A percentile compares a stretch with the other conserved stretches of the same genome.
phyloP scores from a whole-genome alignment of 139 green algal species.

The Microglena sp. region DNA sequence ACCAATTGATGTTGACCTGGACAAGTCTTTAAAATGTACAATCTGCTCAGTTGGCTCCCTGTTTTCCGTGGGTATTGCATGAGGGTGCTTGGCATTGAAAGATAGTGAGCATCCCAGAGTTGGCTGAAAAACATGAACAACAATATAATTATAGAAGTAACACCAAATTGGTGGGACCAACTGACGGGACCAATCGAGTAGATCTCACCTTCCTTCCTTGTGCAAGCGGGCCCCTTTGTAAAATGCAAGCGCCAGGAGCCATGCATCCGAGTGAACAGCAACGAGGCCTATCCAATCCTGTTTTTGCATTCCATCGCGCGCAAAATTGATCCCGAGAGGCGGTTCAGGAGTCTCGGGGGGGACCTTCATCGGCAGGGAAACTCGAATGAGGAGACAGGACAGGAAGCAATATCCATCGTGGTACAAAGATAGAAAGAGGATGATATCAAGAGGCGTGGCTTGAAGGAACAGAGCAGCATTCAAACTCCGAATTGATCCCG shows the following conservation, averaged over 20 bases:
- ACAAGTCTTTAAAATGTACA: too few relatives aligned
- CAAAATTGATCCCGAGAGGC: constrained; percentile 20
- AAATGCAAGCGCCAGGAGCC: constrained; percentile 84
- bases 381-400: constrained; percentile 54
- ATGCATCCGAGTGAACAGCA: constrained; percentile 88
- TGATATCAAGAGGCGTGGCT: not conserved
- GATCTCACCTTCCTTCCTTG: constrained; percentile 45
- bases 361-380: constrained; percentile 75
- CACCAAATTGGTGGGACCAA: too few relatives aligned
- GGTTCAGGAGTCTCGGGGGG: constrained; percentile 91
- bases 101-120: too few relatives aligned
- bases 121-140: too few relatives aligned
- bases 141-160: too few relatives aligned
- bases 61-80: not conserved
- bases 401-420: not conserved
- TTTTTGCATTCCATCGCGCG: constrained; percentile 55
- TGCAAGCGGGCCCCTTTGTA: constrained; percentile 87
- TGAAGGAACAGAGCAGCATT: not conserved
- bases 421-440: not conserved
- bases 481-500: not conserved
- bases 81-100: not conserved
- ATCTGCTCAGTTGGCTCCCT: too few relatives aligned
- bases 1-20: too few relatives aligned
- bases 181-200: not conserved
- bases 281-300: constrained; percentile 88